Percentiles rank a stretch among this genome's conserved stretches.
Conservation (phyloP, 805 yeast species). For the Monosporozyma unispora region DNA sequence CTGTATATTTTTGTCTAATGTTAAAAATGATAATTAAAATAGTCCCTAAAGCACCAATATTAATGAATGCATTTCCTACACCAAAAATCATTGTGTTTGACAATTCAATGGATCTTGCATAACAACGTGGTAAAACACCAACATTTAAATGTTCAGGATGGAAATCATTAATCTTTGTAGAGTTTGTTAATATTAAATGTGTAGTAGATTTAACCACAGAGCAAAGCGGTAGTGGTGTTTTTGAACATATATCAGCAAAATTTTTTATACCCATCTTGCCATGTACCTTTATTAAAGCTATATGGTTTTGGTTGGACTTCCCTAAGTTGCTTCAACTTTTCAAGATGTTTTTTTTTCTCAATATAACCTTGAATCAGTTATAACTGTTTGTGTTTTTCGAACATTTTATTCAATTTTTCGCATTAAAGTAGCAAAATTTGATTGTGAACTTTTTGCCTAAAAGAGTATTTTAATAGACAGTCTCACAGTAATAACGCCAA, state of each 20-base stretch:
- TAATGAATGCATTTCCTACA: conserved; percentile 78
- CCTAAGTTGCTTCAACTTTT: too few species aligned
- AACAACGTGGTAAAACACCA: conserved; percentile 73
- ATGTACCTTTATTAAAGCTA: background rate
- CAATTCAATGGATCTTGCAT: conserved; percentile 73
- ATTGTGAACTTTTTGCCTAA: background rate
- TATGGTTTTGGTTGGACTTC: background rate
- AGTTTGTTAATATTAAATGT: conserved; percentile 20
- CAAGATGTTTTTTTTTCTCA: background rate
- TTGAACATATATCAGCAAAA: conserved; percentile 43
- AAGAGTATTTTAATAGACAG: background rate
- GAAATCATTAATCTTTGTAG: conserved; percentile 15
- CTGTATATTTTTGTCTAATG: conserved; percentile 80
- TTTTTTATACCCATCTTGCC: conserved; percentile 21
- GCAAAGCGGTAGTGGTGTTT: conserved; percentile 72
- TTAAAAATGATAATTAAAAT: conserved; percentile 64
- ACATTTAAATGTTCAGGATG: conserved; percentile 30
- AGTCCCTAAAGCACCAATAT: conserved; percentile 62
- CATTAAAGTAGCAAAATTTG: too few species aligned
- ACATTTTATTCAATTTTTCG: too few species aligned
- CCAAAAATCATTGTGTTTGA: conserved; percentile 90
- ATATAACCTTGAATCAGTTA: too few species aligned
- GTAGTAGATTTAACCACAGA: conserved; percentile 54
- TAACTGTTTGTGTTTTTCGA: too few species aligned
- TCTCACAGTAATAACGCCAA: background rate